These are phyloP conservation scores for Cystofilobasidium ferigula DNA, from an alignment of 768 basidiomycete genomes.

Conservation along the genomic window DNA sequence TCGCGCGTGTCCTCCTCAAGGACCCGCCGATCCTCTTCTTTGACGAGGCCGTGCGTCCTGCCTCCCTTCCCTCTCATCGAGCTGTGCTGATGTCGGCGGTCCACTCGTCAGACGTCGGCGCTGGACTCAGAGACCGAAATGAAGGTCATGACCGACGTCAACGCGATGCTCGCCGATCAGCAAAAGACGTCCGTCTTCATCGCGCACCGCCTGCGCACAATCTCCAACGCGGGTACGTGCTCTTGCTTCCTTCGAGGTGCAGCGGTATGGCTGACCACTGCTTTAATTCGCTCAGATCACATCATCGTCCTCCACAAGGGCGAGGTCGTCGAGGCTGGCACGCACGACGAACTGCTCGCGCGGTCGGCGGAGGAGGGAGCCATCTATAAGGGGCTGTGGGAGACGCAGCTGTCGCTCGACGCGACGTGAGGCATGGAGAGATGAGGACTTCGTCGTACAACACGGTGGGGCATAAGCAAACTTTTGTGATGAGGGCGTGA, in stretches of 20 bases:
- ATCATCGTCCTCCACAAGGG: slow-evolving; percentile 94
- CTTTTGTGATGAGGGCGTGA: neutral
- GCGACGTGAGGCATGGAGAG: neutral
- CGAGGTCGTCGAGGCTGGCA: slow-evolving; percentile 79
- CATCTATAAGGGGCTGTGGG: slow-evolving; percentile 39
- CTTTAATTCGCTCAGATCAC: slow-evolving; percentile 47
- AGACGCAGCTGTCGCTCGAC: slow-evolving; percentile 32
- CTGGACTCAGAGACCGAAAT: slow-evolving; percentile 89
- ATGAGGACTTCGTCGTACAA: neutral
- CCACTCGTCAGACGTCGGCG: slow-evolving; percentile 64
- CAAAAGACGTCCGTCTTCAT: slow-evolving; percentile 90
- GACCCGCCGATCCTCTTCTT: slow-evolving; percentile 95
- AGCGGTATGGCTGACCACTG: neutral
- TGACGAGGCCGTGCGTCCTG: slow-evolving; percentile 73
- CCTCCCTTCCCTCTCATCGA: neutral
- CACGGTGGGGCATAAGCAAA: neutral
- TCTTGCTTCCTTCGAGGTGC: neutral
- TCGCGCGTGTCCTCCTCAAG: slow-evolving; percentile 83
- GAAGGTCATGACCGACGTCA: slow-evolving; percentile 90
- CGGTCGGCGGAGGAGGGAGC: slow-evolving; percentile 41
- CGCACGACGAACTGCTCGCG: slow-evolving; percentile 72
- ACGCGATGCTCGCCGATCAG: slow-evolving; percentile 61
- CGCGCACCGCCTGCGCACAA: slow-evolving; percentile 79
- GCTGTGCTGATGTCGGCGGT: neutral
- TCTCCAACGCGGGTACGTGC: slow-evolving; percentile 70